Conservation (phyloP, 2,329 filamentous ascomycete genomes). For the Penicillium sp. region DNA sequence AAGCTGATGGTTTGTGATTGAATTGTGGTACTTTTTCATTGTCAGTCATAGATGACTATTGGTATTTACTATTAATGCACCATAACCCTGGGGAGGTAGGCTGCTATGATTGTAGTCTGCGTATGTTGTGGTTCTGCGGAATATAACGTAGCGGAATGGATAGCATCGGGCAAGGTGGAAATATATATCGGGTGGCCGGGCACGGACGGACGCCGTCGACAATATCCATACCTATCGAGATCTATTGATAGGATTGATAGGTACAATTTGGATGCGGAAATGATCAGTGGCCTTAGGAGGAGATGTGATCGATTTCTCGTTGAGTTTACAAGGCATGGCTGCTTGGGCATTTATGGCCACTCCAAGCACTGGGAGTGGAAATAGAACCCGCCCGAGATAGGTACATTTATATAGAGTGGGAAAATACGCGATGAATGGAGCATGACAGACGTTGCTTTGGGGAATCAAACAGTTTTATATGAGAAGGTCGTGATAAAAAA, state of each 20-base stretch:
- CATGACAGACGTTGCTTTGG: neutral
- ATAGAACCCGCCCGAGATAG: neutral
- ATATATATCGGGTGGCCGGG: neutral
- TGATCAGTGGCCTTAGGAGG: too few relatives aligned
- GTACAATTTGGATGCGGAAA: too few relatives aligned
- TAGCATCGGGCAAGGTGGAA: too few relatives aligned
- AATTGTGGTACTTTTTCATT: neutral
- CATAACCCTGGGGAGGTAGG: too few relatives aligned
- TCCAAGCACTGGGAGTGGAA: neutral
- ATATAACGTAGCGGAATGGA: too few relatives aligned
- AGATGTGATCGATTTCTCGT: too few relatives aligned
- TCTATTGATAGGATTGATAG: too few relatives aligned
- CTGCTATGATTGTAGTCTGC: neutral
- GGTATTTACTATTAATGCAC: neutral
- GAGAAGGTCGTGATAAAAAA: slow-evolving; percentile 6
- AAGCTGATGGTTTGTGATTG: neutral
- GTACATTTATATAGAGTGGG: neutral
- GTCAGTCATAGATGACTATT: too few relatives aligned
- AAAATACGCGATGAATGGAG: neutral
- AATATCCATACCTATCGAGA: too few relatives aligned
- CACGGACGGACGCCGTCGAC: accelerated
- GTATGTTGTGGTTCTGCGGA: neutral
- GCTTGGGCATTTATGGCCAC: neutral
- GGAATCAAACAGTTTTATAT: neutral
- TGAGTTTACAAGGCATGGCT: neutral